Base-by-base conservation (phyloP, 805 yeast species). In the Kazachstania africana region DNA sequence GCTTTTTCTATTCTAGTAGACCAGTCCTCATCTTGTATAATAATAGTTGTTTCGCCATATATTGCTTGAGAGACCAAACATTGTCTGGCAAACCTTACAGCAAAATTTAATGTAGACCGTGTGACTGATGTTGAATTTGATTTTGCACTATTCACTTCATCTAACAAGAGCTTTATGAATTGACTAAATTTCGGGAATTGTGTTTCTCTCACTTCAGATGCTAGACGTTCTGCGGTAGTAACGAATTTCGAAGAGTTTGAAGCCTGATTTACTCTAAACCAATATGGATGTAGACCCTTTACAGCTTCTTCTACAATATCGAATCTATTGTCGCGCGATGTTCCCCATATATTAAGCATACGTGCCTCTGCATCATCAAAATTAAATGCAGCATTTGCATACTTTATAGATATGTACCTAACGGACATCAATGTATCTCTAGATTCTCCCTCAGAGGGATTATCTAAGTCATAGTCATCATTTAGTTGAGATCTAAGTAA, bases 251-350 rank as follows among this genome's bases (percentile, higher is more conserved):
- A 6, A 0, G 66, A 59, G 27, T 62, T 64, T 3, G 72, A 55
- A 0, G 78, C 61, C 31, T 59, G 66, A 21, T 63, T 54, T 3
- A 77, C 56, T 28, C 67, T 68, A 48, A 75, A 80, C 83, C 87
- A 78, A 50, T 79, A 71, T 0, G 95, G 95, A 51, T 84, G 75
- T 18, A 88, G 57, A 0, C 96, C 96, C 39, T 72, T 73, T 4
- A 51, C 53, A 0, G 95, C 78, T 50, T 84, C 95, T 45, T 84
- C 94, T 3, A 77, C 60, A 0, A 82, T 73, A 42, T 83, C 94
- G 2, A 81, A 64, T 34, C 77, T 65, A 41, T 80, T 80, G 2
- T 50, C 53, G 9, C 65, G 46, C 14, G 70, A 57, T 4, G 81
- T 53, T 10, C 85, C 95, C 28, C 77, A 50, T 13, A 85, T 53